Evolutionary conservation across 176 grass and related monocot species (phyloP), one percentile per base, ranked within the genome.

Genomic region (Ensete glaucum): DNA sequence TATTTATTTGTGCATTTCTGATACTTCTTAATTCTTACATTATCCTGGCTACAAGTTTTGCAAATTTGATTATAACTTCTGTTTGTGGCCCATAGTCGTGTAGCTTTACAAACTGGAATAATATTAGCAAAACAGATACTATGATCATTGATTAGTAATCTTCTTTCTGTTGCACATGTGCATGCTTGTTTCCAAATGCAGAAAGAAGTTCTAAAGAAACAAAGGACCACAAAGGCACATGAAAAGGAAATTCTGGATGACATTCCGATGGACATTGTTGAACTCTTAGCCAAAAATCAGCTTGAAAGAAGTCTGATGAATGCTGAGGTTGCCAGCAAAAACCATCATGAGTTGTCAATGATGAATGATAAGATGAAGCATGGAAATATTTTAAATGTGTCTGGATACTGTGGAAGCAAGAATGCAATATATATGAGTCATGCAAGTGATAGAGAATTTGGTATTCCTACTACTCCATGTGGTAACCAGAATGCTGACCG

Each of bases 201-300:
- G 14, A 48, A 73, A 24, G 69, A 83, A 60, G 9, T 69, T 29
- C 51, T 79, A 26, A 73, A 57, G 62, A 82, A 83, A 77, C 82
- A 76, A 82, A 53, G 72, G 11, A 57, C 62, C 73, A 77, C 75
- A 79, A 85, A 75, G 22, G 77, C 13, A 56, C 57, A 29, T 22
- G 78, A 80, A 52, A 43, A 60, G 76, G 72, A 78, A 34, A 64
- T 24, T 84, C 25, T 79, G 19, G 89, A 91, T 82, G 95, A 86
- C 64, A 90, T 91, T 76, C 88, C 90, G 29, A 94, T 99, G 90
- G 90, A 99, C 53, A 87, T 98, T 76, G 88, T 94, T 76, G 95
- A 99, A 91, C 82, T 98, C 53, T 83, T 99, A 52, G 88, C 76
- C 9, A 87, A 75, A 85, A 87, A 69, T 80, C 84, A 87, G 43